These are phyloP conservation scores for Cordyceps pruinosa DNA, from an alignment of 2,329 filamentous ascomycete species.

Conservation along the genomic window DNA sequence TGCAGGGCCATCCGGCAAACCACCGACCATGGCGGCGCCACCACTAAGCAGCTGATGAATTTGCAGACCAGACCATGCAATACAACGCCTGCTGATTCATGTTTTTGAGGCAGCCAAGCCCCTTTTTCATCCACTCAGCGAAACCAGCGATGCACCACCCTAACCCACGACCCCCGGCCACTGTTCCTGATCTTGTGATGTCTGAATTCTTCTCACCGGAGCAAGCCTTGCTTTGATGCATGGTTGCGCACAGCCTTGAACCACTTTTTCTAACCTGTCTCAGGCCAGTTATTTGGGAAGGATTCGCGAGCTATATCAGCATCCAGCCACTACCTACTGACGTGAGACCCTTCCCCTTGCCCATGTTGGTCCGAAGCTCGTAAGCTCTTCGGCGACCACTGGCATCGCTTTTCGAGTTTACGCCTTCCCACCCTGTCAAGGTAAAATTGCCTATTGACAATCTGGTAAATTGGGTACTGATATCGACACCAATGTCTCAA, in stretches of 20 bases:
- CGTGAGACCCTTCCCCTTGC: background rate
- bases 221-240: background rate
- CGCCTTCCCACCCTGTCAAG: background rate
- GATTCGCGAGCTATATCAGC: background rate
- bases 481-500: background rate
- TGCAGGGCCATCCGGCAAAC: background rate
- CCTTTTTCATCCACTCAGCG: constrained; percentile 2
- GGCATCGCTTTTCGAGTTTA: background rate
- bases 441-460: background rate
- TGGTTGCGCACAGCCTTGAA: background rate
- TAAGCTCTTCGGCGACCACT: background rate
- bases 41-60: constrained; percentile 6
- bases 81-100: background rate
- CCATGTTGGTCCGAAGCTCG: background rate
- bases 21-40: constrained; percentile 5
- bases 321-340: too few species aligned
- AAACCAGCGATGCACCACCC: background rate
- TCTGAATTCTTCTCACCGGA: constrained; percentile 1
- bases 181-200: constrained; percentile 12
- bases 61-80: background rate
- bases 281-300: background rate
- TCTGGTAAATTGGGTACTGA: background rate
- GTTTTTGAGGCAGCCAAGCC: background rate
- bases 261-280: background rate
- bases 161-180: constrained; percentile 8